Conservation (phyloP, 345 rosid genomes). For the Aegle marmelos region DNA sequence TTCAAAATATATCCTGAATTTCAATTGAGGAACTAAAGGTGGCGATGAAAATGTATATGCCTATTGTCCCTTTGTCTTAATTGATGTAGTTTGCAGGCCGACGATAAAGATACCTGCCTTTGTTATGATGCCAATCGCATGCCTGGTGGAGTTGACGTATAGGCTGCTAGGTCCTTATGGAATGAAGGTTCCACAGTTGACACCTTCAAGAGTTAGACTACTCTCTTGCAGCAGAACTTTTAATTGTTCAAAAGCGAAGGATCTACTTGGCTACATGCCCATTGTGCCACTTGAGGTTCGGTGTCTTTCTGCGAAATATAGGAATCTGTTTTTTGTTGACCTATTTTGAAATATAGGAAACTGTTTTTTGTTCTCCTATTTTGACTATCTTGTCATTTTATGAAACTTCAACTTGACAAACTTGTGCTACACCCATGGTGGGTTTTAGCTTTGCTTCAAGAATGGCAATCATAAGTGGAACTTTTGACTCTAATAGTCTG, state of each 20-base stretch:
- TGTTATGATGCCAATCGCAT: conserved; percentile 80
- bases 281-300: conserved; percentile 77
- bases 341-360: not conserved
- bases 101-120: conserved; percentile 75
- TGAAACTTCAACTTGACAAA: not conserved
- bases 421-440: not conserved
- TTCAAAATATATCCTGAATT: not conserved
- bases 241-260: conserved; percentile 74
- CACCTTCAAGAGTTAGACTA: conserved; percentile 86
- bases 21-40: conserved; percentile 1
- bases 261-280: conserved; percentile 76
- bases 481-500: not conserved
- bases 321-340: not conserved
- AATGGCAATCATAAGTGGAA: not conserved
- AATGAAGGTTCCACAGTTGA: conserved; percentile 87
- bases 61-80: conserved; percentile 20
- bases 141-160: conserved; percentile 64
- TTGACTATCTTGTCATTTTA: conserved; percentile 1
- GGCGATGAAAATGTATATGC: conserved; percentile 3
- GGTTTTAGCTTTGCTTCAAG: conserved; percentile 8
- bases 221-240: conserved; percentile 80
- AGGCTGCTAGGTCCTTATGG: conserved; percentile 74
- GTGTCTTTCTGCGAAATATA: conserved; percentile 7
- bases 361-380: not conserved
- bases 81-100: conserved; percentile 64